Base-by-base conservation (phyloP, 2,329 filamentous ascomycete genomes). In the Endothia cerciana region DNA sequence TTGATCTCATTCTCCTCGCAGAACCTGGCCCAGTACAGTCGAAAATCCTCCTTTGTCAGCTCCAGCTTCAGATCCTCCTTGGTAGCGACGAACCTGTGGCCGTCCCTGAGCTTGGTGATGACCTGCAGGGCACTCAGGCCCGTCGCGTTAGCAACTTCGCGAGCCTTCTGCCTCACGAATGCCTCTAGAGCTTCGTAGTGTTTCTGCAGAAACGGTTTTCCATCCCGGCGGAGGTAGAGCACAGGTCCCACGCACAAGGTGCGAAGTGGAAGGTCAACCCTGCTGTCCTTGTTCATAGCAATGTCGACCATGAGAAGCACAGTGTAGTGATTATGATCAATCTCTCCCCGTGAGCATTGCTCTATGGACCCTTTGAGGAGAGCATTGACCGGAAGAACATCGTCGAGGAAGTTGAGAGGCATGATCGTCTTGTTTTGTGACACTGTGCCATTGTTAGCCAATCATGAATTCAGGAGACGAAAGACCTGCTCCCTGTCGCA, bases 211-310 rank as follows among this genome's bases (percentile, higher is more conserved):
- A 62, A 33, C 11, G 60, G 45, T 22, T n/a, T 55, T 33, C 60
- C 30, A 33, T 62, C 45, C 47, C 22, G 5, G 4, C 60, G 60
- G 47, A 62, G 17, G 36, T 62, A 62, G 36, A 55, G 22, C n/a
- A 62, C 7, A 15, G 45, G 17, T 19, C 47, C 60, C 2, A 7
- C 17, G 1, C 22, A 5, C 10, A 55, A 10, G 4, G 3, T 8
- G 11, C 36, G 19, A 4, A 55, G 1, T 0, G 60, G 60, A 30
- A 62, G 47, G 10, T 11, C 6, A n/a, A 53, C 47, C 36, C 43
- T 30, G 15, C 38, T 11, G 30, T 25, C 7, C 5, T 1, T 7
- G 4, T 11, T 7, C n/a, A 62, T 41, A 4, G 17, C 4, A 13
- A 36, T 19, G 8, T 28, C 4, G 38, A 55, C 2, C 47, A 30